Evolutionary conservation across 2,329 filamentous ascomycete genomes (phyloP).

Genomic region (Phyllosticta citribraziliensis): DNA sequence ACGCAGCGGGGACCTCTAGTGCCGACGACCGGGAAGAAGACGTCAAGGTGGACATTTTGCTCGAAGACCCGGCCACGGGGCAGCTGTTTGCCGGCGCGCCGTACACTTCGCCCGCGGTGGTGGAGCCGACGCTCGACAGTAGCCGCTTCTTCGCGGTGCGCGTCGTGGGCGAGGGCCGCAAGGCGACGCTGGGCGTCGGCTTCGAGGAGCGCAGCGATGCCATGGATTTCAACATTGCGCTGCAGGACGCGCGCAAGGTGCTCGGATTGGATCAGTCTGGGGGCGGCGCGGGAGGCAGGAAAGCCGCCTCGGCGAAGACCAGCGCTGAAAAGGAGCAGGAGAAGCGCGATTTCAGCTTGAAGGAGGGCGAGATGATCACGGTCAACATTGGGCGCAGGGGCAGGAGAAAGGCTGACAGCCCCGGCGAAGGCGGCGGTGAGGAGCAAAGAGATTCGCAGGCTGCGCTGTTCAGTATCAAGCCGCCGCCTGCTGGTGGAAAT

Average conservation of each 20-base stretch:
- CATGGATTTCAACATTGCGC: slow-evolving; percentile 72
- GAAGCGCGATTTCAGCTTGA: slow-evolving; percentile 71
- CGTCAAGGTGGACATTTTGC: slow-evolving; percentile 64
- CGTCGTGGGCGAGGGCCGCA: slow-evolving; percentile 65
- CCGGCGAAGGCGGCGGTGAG: slow-evolving; percentile 21
- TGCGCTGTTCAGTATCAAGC: slow-evolving; percentile 62
- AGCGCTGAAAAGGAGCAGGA: slow-evolving; percentile 36
- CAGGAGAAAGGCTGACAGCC: slow-evolving; percentile 20
- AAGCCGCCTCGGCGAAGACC: slow-evolving; percentile 16
- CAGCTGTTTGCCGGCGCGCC: slow-evolving; percentile 77
- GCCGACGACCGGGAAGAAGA: slow-evolving; percentile 32
- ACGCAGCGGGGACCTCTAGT: background rate
- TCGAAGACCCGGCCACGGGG: slow-evolving; percentile 65
- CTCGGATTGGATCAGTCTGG: slow-evolving; percentile 45
- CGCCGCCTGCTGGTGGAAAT: slow-evolving; percentile 41
- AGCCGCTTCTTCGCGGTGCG: slow-evolving; percentile 76
- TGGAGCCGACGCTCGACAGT: slow-evolving; percentile 71
- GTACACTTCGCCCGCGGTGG: slow-evolving; percentile 54
- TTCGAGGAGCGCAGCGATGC: slow-evolving; percentile 81
- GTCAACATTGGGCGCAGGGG: slow-evolving; percentile 61
- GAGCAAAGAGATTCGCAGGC: slow-evolving; percentile 31
- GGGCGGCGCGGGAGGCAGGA: slow-evolving; percentile 8
- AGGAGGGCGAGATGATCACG: slow-evolving; percentile 82
- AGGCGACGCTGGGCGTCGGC: slow-evolving; percentile 72
- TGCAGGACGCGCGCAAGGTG: slow-evolving; percentile 68